Conservation (phyloP, 495 filamentous ascomycete genomes). For the Penicillium herquei region DNA sequence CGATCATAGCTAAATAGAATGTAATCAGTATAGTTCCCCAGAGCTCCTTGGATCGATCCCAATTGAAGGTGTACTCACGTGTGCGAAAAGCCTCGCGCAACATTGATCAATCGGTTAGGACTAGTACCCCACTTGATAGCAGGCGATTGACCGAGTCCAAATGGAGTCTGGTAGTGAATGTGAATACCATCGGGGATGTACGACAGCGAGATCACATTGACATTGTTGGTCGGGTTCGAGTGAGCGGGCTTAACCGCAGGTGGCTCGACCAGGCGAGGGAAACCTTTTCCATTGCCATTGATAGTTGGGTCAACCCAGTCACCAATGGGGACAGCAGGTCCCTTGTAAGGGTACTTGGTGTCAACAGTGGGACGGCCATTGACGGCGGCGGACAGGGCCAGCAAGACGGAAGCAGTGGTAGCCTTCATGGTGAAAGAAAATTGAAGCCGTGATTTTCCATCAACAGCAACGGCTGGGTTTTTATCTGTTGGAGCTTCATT, state of each 20-base stretch:
- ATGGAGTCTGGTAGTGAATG: slow-evolving; percentile 55
- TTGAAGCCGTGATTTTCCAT: not conserved
- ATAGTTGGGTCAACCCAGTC: slow-evolving; percentile 51
- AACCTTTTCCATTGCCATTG: slow-evolving; percentile 54
- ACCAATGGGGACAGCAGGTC: slow-evolving; percentile 46
- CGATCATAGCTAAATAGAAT: slow-evolving; percentile 41
- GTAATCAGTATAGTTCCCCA: slow-evolving; percentile 2
- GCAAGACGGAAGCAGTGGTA: slow-evolving; percentile 17
- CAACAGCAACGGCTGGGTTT: not conserved
- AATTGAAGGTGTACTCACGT: slow-evolving; percentile 22
- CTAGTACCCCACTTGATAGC: slow-evolving; percentile 41
- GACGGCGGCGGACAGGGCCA: slow-evolving; percentile 21
- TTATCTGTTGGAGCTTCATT: slow-evolving; percentile 1
- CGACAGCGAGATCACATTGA: slow-evolving; percentile 52
- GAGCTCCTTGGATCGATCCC: not conserved
- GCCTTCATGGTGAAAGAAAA: slow-evolving; percentile 20
- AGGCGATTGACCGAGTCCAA: slow-evolving; percentile 43
- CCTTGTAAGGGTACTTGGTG: slow-evolving; percentile 42
- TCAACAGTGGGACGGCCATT: slow-evolving; percentile 34
- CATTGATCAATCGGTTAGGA: slow-evolving; percentile 24
- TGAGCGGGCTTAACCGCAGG: slow-evolving; percentile 49
- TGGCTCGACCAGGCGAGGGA: slow-evolving; percentile 50
- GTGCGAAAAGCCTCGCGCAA: slow-evolving; percentile 33
- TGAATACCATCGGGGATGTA: slow-evolving; percentile 51
- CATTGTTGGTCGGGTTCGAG: slow-evolving; percentile 46